A percentile compares a stretch with the other conserved stretches of the same genome.
Evolutionary conservation across 2,329 filamentous ascomycete species (phyloP).

Genomic region (Trichoderma oligosporum): DNA sequence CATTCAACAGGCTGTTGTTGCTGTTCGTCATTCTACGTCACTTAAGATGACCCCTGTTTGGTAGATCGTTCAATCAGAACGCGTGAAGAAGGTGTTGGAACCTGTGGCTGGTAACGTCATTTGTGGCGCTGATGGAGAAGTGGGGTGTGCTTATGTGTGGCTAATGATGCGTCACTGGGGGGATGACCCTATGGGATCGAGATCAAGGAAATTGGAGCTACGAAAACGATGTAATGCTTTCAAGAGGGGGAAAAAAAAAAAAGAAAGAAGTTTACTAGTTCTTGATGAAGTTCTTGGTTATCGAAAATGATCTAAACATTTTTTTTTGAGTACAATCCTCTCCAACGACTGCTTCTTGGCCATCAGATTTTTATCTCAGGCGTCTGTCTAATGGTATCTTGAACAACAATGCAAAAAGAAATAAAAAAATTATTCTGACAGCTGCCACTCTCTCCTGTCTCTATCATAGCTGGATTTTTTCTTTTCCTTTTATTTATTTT

Average conservation of each 20-base stretch:
- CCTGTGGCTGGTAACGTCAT: slow-evolving; percentile 20
- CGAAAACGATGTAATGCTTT: too few relatives aligned
- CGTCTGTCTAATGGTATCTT: slow-evolving; percentile 20
- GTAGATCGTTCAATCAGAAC: not conserved
- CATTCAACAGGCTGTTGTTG: not conserved
- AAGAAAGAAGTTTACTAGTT: not conserved
- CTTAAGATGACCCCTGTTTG: not conserved
- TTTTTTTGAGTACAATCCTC: not conserved
- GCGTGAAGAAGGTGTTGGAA: not conserved
- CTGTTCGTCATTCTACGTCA: slow-evolving; percentile 8
- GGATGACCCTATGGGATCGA: not conserved
- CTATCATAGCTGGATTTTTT: not conserved
- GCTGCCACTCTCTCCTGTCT: not conserved
- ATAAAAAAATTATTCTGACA: too few relatives aligned
- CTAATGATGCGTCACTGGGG: slow-evolving; percentile 5
- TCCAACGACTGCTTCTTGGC: not conserved
- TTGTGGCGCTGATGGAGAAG: slow-evolving; percentile 1
- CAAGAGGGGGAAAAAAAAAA: too few relatives aligned
- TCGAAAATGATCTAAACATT: not conserved
- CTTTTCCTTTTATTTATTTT: too few relatives aligned
- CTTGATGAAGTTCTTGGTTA: not conserved
- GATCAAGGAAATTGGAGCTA: not conserved
- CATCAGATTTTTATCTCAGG: not conserved
- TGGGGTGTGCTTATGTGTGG: too few relatives aligned
- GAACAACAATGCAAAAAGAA: slow-evolving; percentile 1